A percentile compares a stretch with the other conserved stretches of the same genome.
Evolutionary conservation across 1,139 yeast genomes (phyloP).

Genomic region (Zygosaccharomyces sapae): DNA sequence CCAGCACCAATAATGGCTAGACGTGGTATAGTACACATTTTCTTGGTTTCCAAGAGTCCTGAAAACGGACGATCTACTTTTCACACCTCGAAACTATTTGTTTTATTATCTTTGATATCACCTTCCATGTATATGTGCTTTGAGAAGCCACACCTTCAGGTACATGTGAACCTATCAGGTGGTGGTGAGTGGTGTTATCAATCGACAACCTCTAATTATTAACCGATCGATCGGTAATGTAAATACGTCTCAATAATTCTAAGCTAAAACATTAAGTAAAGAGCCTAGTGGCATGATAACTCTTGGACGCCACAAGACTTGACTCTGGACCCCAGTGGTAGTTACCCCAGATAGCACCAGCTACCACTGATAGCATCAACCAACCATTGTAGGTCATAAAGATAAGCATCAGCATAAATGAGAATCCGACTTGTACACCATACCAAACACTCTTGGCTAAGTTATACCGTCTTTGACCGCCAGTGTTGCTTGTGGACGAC

Average conservation of each 20-base stretch:
- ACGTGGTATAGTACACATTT: constrained; percentile 4
- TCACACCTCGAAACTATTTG: no score
- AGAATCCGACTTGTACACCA: constrained; percentile 71
- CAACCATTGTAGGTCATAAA: constrained; percentile 85
- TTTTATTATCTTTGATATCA: background rate
- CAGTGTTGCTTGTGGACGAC: constrained; percentile 6
- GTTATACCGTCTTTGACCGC: constrained; percentile 23
- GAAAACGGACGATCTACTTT: no score
- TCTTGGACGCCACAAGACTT: constrained; percentile 9
- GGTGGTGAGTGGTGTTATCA: constrained; percentile 2
- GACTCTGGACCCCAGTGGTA: constrained; percentile 45
- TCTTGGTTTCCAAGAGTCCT: background rate
- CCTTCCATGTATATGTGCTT: constrained; percentile 1
- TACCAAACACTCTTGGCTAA: constrained; percentile 47
- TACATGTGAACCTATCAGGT: background rate
- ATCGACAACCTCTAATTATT: background rate
- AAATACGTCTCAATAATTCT: background rate
- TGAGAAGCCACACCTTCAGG: constrained; percentile 2
- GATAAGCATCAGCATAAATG: constrained; percentile 71
- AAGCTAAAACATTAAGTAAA: background rate
- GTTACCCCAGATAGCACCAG: constrained; percentile 67
- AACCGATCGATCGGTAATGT: background rate
- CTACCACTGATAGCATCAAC: constrained; percentile 68
- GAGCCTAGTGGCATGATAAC: constrained; percentile 26
- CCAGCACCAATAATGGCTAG: constrained; percentile 35